Base-by-base conservation (phyloP, 306 rosid species). In the Trifolium pratense region DNA sequence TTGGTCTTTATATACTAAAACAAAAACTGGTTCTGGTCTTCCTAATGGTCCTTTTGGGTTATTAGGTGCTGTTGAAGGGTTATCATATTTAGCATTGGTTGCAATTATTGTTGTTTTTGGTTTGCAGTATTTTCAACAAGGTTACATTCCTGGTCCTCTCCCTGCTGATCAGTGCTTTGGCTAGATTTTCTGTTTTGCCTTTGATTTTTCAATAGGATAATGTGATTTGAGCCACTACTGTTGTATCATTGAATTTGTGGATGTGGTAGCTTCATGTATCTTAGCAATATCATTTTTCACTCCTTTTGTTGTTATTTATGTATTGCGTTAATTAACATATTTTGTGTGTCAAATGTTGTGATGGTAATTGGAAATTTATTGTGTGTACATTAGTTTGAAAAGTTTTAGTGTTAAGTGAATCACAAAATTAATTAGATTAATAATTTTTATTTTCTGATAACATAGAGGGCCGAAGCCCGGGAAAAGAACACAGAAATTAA, bases 101-200 rank as follows among this genome's bases (percentile, higher is more conserved):
- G 88, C 89, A 55, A 87, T 94, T 75, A n/a, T 84, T 58, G 83
- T 86, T 12, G 96, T 89, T 13, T 89, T 94, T 68, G 99, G 91
- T 10, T 77, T 94, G 70, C 99, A 94, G 82, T 94, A 83, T 65
- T 59, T 89, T 42, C 83, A 88, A 59, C 86, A 84, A 45, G 97
- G 96, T 60, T 91, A 85, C 82, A 83, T 94, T 18, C 97, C 97
- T 0, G 97, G 92, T 68, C 96, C 97, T 51, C 96, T 93, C 43
- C 98, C 95, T 11, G 85, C 83, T 16, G 98, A 89, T 70, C 94
- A 91, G 81, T 94, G 97, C 86, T 91, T 91, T 36, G 97, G 96
- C 34, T 94, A 82, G 87, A 39, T 70, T 51, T 21, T 63, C 31
- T 69, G n/a, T n/a, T 15, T 67, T 12, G 4, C 6, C 17, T 62